phyloP scores from a whole-genome alignment of 768 basidiomycete species.

The Mycena chlorophos region DNA sequence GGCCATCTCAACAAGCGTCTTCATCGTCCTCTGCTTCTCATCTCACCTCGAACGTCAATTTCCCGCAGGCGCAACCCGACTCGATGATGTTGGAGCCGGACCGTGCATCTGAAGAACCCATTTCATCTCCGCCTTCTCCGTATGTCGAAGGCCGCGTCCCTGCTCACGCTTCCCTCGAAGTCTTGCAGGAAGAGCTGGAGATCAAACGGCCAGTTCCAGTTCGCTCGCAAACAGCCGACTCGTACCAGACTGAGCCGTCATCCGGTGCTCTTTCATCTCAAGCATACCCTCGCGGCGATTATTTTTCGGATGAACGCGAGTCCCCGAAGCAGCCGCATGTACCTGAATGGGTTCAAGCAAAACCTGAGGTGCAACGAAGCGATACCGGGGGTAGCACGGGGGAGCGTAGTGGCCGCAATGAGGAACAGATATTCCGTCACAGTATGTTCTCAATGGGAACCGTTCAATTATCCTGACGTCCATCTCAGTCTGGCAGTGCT shows the following conservation, averaged over 20 bases:
- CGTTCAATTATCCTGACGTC: conserved; percentile 7
- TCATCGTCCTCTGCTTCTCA: conserved; percentile 23
- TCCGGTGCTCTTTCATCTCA: background rate
- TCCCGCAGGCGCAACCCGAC: conserved; percentile 25
- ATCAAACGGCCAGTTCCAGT: conserved; percentile 19
- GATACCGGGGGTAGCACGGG: conserved; percentile 55
- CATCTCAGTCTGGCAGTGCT: conserved; percentile 36
- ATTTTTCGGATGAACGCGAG: conserved; percentile 31
- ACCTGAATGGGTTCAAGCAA: conserved; percentile 5
- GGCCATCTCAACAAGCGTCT: conserved; percentile 14
- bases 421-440: conserved; percentile 58
- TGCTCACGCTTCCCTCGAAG: background rate
- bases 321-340: conserved; percentile 23
- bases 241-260: conserved; percentile 12
- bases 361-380: conserved; percentile 42
- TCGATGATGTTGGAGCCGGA: conserved; percentile 26
- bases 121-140: conserved; percentile 11
- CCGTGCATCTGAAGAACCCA: conserved; percentile 18
- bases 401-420: conserved; percentile 69
- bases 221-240: conserved; percentile 19
- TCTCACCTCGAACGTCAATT: conserved; percentile 27
- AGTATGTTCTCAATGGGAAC: conserved; percentile 40
- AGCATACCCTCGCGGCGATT: conserved; percentile 21
- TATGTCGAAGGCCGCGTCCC: background rate
- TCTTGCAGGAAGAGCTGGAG: conserved; percentile 2